These are phyloP conservation scores for Nitzschia sp. DNA, from an alignment of 108 stramenopile species.

Conservation along the genomic window DNA sequence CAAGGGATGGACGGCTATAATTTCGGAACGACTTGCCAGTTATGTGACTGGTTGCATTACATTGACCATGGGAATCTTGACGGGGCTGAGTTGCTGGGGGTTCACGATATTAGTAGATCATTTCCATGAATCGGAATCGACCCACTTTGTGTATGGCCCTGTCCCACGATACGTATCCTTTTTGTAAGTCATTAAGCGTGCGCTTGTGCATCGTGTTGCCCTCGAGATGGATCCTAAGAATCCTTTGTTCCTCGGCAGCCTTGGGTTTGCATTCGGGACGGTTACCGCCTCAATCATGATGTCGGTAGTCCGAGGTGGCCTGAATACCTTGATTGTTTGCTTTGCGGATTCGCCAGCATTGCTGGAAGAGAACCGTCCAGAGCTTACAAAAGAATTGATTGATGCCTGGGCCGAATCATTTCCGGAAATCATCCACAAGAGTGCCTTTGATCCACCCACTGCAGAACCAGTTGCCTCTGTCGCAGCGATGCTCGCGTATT, in stretches of 20 bases:
- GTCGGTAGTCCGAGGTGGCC: constrained; percentile 71
- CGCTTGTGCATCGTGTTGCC: background rate
- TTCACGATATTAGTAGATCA: constrained; percentile 37
- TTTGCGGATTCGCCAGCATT: constrained; percentile 73
- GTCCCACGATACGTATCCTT: background rate
- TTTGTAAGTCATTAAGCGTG: constrained; percentile 16
- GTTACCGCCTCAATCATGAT: constrained; percentile 57
- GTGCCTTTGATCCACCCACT: background rate
- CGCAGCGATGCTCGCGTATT: too few species aligned
- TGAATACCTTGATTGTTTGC: constrained; percentile 85
- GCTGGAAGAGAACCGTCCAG: constrained; percentile 70
- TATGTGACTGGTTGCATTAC: constrained; percentile 55
- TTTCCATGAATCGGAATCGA: background rate
- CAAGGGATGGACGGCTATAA: constrained; percentile 74
- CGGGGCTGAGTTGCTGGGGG: constrained; percentile 2
- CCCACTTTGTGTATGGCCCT: constrained; percentile 5
- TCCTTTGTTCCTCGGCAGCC: constrained; percentile 17
- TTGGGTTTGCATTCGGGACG: constrained; percentile 68
- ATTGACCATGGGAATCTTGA: constrained; percentile 39
- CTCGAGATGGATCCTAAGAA: too few species aligned
- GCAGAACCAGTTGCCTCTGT: background rate
- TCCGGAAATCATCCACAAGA: constrained; percentile 10
- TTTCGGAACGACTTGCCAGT: constrained; percentile 69
- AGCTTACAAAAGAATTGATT: constrained; percentile 55
- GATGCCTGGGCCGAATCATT: constrained; percentile 39